These are phyloP conservation scores for Acacia concinna DNA, from an alignment of 331 rosid species.

Conservation along the genomic window DNA sequence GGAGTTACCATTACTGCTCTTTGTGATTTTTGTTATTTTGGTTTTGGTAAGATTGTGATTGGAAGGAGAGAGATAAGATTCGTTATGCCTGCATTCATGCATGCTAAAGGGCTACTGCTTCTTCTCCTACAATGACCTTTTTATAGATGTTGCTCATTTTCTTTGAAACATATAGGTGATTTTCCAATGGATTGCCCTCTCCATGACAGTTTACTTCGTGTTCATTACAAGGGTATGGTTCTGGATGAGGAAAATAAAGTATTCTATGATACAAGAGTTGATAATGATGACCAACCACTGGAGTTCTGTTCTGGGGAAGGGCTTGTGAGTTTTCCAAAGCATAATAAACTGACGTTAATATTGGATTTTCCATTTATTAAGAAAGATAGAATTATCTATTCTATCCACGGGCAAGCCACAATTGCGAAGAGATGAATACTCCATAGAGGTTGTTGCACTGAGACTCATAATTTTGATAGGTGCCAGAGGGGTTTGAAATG, in stretches of 20 bases:
- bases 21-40: neutral
- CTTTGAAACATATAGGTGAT: conserved; percentile 63
- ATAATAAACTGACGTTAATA: neutral
- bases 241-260: conserved; percentile 61
- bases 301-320: conserved; percentile 98
- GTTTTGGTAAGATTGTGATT: neutral
- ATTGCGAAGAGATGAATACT: conserved; percentile 24
- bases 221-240: conserved; percentile 89
- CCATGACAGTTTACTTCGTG: conserved; percentile 81
- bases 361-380: neutral
- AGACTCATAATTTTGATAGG: conserved; percentile 42
- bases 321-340: conserved; percentile 65
- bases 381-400: neutral
- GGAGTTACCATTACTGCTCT: conserved; percentile 10
- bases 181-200: conserved; percentile 99
- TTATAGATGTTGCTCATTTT: conserved; percentile 29
- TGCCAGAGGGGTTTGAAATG: conserved; percentile 97
- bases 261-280: conserved; percentile 81
- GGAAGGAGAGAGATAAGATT: neutral
- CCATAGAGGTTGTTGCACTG: conserved; percentile 7
- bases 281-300: conserved; percentile 83
- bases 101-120: conserved; percentile 14
- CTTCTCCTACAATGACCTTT: neutral
- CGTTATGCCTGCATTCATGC: conserved; percentile 6
- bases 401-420: conserved; percentile 7